Evolutionary conservation across 306 rosid species (phyloP), one percentile per base, ranked within the genome.

Genomic region (Ochetophila trinervis): DNA sequence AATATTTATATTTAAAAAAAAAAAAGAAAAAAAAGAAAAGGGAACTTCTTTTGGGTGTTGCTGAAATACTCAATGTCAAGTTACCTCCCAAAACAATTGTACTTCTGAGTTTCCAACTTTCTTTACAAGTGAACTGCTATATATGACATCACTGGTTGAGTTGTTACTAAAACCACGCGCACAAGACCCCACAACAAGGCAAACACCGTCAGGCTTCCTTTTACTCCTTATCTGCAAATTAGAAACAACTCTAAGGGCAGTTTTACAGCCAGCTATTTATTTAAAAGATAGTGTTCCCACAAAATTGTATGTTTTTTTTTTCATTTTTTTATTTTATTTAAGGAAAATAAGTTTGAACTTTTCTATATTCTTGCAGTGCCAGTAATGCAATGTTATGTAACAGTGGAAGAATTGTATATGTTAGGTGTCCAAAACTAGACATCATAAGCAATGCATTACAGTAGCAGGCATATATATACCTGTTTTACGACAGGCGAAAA

Each of bases 81-180:
- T 67, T 85, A 87, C 98, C 98, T 93, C 98, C 98, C 98, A 93
- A 83, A 93, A 93, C 52, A 70, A 77, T 76, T 93, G 97, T 30
- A 93, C 94, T 78, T 75, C 73, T 45, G 97, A 86, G 62, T 65
- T 68, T 53, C 95, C 97, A 35, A 86, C 84, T 82, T 79, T 76
- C 78, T 72, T 93, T 19, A 87, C 80, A 54, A 88, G 72, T 36
- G 97, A 79, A 40, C 89, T 89, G 75, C 94, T 86, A 74, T 75
- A 93, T 78, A 93, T 89, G 57, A 93, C 89, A 84, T 93, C 98
- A 75, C 98, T 83, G 16, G 57, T 57, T 17, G 86, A 73, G 68
- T 89, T 89, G 47, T 71, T 62, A 56, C 79, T 27, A 69, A 87
- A 93, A 56, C 98, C 98, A 8, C 89, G 91, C 17, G 89, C 98